Percentiles rank a stretch among this genome's conserved stretches.
Conservation (phyloP, 139 green algal genomes). For the Penium margaritaceum region DNA sequence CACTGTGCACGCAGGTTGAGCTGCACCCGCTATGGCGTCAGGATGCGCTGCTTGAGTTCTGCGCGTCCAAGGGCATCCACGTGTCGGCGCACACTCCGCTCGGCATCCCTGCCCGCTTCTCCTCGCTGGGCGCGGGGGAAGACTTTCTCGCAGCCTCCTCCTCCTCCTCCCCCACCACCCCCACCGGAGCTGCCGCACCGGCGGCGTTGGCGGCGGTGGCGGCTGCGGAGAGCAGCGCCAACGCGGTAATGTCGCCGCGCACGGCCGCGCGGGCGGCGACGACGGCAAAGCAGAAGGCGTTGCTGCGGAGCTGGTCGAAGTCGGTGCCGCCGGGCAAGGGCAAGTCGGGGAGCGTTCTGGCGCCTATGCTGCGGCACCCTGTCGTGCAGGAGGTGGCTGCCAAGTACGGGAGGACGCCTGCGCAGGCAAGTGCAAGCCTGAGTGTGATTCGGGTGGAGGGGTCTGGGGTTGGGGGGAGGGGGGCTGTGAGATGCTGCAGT, state of each 20-base stretch:
- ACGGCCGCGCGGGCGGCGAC: conserved; percentile 32
- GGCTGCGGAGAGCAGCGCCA: no score
- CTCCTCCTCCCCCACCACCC: no score
- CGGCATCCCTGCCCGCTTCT: conserved; percentile 70
- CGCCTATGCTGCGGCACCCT: conserved; percentile 6
- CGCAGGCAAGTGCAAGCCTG: no score
- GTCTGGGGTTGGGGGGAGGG: no score
- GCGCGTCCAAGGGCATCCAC: conserved; percentile 61
- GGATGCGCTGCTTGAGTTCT: conserved; percentile 60
- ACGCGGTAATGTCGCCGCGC: no score
- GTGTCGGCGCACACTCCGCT: conserved; percentile 83
- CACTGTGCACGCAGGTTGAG: conserved; percentile 85
- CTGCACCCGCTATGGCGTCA: conserved; percentile 82
- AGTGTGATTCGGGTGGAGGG: no score
- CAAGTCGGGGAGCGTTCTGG: conserved; percentile 32
- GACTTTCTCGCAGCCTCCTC: no score
- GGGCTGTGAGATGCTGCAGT: no score
- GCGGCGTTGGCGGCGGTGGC: no score
- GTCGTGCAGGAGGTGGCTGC: conserved; percentile 56
- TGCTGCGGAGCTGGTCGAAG: neutral
- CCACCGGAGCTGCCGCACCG: no score
- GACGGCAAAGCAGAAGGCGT: neutral
- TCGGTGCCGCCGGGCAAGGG: neutral
- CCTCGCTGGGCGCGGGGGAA: no score
- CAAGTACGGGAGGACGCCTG: conserved; percentile 57